These are phyloP conservation scores for Candolleomyces efflorescens DNA, from an alignment of 768 basidiomycete genomes.

Conservation along the genomic window DNA sequence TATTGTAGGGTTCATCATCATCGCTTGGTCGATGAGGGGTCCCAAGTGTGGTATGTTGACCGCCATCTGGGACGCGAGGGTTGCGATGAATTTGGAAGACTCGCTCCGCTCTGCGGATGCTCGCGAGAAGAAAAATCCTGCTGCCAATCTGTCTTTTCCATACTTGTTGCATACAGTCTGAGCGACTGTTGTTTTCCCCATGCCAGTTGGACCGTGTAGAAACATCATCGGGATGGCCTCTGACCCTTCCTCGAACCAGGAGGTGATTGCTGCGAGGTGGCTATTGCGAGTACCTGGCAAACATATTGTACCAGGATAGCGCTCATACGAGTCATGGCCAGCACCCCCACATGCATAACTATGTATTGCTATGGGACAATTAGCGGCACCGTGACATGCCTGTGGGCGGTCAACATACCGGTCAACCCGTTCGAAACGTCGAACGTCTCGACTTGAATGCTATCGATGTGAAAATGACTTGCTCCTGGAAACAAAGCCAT, in stretches of 20 bases:
- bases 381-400: not conserved
- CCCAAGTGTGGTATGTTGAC: not conserved
- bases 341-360: not conserved
- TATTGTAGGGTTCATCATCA: not conserved
- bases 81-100: not conserved
- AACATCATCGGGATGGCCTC: not conserved
- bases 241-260: not conserved
- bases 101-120: not conserved
- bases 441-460: too few species aligned
- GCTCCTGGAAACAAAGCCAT: too few species aligned
- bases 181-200: constrained; percentile 9
- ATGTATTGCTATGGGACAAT: not conserved
- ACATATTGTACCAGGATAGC: not conserved
- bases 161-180: constrained; percentile 1
- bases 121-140: constrained; percentile 5
- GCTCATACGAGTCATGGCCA: not conserved
- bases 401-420: too few species aligned
- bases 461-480: too few species aligned
- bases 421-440: too few species aligned
- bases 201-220: not conserved
- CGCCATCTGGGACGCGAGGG: constrained; percentile 2
- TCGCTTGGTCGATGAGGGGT: not conserved
- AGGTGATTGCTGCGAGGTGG: not conserved
- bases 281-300: not conserved
- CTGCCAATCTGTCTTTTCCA: not conserved